Percentiles rank a stretch among this genome's conserved stretches.
phyloP scores from a whole-genome alignment of 2,329 filamentous ascomycete species.

The Aspergillus carbonarius region DNA sequence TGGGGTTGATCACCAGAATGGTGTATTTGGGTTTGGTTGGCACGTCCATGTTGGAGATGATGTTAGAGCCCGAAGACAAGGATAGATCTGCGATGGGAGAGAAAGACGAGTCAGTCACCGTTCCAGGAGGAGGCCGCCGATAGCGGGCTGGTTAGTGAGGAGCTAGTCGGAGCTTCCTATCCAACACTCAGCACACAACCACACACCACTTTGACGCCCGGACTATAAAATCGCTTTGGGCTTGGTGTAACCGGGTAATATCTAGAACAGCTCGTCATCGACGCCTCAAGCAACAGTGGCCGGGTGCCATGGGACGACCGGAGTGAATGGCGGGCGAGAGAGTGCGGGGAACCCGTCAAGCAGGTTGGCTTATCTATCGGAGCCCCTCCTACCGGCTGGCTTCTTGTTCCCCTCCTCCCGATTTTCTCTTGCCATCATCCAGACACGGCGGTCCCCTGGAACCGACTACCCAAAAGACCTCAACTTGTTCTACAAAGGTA shows the following conservation, averaged over 20 bases:
- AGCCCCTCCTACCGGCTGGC: background rate
- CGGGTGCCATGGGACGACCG: background rate
- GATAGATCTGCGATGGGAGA: background rate
- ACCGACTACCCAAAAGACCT: background rate
- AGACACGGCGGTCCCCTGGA: background rate
- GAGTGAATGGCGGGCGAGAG: background rate
- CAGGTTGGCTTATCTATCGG: background rate
- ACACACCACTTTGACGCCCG: background rate
- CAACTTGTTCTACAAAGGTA: background rate
- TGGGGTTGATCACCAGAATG: slow-evolving; percentile 48
- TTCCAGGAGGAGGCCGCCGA: background rate
- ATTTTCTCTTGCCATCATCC: background rate
- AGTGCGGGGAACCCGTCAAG: background rate
- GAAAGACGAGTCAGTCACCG: background rate
- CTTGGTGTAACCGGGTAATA: background rate
- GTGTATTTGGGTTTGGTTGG: slow-evolving; percentile 22
- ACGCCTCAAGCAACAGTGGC: background rate
- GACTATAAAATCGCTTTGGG: background rate
- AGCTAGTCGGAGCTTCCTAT: background rate
- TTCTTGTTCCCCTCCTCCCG: background rate
- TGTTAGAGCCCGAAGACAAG: background rate
- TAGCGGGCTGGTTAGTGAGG: background rate
- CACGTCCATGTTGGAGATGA: background rate
- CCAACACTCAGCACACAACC: background rate
- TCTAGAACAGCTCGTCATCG: background rate